phyloP scores from a whole-genome alignment of 768 basidiomycete genomes.

The Xanthoconium stramineum region DNA sequence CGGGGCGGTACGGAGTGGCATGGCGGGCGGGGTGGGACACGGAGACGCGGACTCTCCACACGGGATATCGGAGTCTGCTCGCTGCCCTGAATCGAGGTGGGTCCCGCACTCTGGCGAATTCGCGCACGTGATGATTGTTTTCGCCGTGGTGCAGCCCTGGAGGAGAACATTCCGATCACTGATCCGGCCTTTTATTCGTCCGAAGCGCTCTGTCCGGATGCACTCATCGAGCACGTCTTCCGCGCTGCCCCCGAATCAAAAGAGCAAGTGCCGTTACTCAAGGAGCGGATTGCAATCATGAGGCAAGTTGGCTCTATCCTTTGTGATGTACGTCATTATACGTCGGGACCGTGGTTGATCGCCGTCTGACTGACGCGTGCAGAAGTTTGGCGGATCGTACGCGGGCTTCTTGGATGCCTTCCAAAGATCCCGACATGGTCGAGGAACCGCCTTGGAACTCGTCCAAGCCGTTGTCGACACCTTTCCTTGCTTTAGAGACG shows the following conservation, averaged over 20 bases:
- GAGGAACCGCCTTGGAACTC: constrained; percentile 69
- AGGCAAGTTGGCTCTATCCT: constrained; percentile 74
- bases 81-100: constrained; percentile 81
- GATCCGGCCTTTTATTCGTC: constrained; percentile 78
- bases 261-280: constrained; percentile 68
- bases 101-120: not conserved
- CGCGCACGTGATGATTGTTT: not conserved
- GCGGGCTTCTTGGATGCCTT: constrained; percentile 63
- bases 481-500: constrained; percentile 79
- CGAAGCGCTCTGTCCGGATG: constrained; percentile 66
- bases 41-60: constrained; percentile 52
- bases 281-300: constrained; percentile 71
- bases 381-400: constrained; percentile 74
- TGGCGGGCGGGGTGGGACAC: constrained; percentile 70
- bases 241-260: constrained; percentile 51
- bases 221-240: constrained; percentile 66
- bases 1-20: constrained; percentile 70
- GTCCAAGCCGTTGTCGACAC: constrained; percentile 65
- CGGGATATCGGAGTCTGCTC: constrained; percentile 86
- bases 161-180: constrained; percentile 72
- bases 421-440: constrained; percentile 44
- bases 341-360: constrained; percentile 8
- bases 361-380: constrained; percentile 1
- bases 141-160: constrained; percentile 51
- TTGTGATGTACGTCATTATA: constrained; percentile 49